These are phyloP conservation scores for Dryas alaskensis DNA, from an alignment of 306 rosid species.

Conservation along the genomic window DNA sequence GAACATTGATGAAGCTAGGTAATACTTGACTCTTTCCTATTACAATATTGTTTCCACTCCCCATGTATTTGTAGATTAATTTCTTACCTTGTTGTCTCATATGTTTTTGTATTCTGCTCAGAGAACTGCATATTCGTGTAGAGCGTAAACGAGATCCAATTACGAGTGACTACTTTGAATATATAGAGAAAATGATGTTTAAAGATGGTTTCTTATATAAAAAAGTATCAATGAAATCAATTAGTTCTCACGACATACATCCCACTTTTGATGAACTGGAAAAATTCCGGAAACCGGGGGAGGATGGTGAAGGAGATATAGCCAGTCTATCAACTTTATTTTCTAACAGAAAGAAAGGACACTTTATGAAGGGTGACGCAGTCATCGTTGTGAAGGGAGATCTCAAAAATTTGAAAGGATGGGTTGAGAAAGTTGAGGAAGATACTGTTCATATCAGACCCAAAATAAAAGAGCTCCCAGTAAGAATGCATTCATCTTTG, in stretches of 20 bases:
- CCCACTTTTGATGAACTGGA: constrained; percentile 97
- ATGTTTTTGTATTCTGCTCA: constrained; percentile 31
- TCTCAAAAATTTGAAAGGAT: constrained; percentile 84
- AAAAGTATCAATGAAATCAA: constrained; percentile 83
- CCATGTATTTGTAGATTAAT: constrained; percentile 17
- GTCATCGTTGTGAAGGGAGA: constrained; percentile 89
- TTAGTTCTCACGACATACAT: constrained; percentile 68
- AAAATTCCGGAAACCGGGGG: constrained; percentile 86
- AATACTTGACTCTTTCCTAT: constrained; percentile 17
- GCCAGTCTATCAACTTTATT: constrained; percentile 86
- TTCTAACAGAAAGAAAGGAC: constrained; percentile 93
- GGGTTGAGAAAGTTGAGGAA: constrained; percentile 98
- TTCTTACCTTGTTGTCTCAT: background rate
- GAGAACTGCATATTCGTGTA: constrained; percentile 89
- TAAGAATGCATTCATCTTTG: constrained; percentile 32
- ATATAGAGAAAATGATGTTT: constrained; percentile 84
- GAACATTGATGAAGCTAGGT: constrained; percentile 96
- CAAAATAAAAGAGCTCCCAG: constrained; percentile 85
- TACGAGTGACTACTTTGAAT: constrained; percentile 82
- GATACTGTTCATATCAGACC: constrained; percentile 88
- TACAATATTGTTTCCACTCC: constrained; percentile 11
- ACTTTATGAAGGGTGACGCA: constrained; percentile 96
- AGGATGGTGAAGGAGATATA: constrained; percentile 81
- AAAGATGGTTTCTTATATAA: constrained; percentile 95
- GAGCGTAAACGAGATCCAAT: constrained; percentile 86